Percentiles rank a stretch among this genome's conserved stretches.
phyloP scores from a whole-genome alignment of 805 yeast genomes.

The Ogataea naganishii region DNA sequence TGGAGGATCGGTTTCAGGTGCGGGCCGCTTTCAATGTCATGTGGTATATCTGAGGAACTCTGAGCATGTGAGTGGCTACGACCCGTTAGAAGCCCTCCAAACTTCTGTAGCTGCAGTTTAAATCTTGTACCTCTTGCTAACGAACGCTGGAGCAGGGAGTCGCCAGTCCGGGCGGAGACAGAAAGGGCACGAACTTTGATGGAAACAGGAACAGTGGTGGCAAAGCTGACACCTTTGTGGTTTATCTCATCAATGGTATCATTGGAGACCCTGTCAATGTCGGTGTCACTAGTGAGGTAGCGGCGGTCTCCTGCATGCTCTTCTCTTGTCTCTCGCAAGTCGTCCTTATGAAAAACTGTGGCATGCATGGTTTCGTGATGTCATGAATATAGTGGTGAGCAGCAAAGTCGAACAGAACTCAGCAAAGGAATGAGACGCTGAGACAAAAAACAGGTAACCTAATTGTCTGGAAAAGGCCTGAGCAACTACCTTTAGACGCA shows the following conservation, averaged over 20 bases:
- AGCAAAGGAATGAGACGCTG: not conserved
- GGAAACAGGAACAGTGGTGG: slow-evolving; percentile 16
- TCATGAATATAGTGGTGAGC: not conserved
- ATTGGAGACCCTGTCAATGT: slow-evolving; percentile 1
- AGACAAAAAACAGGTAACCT: not conserved
- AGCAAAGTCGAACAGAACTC: not conserved
- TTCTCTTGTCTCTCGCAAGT: not conserved
- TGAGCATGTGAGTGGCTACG: slow-evolving; percentile 1
- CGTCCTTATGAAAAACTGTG: not conserved
- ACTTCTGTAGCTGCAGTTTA: not conserved
- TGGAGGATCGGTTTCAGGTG: slow-evolving; percentile 31
- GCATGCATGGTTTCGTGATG: not conserved
- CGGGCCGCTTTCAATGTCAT: slow-evolving; percentile 13
- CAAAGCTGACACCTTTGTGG: slow-evolving; percentile 15
- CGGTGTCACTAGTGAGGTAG: too few species aligned
- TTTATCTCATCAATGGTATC: slow-evolving; percentile 2
- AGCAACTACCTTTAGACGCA: not conserved
- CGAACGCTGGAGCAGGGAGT: too few species aligned
- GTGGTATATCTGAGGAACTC: not conserved
- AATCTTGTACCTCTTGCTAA: not conserved
- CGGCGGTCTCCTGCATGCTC: too few species aligned
- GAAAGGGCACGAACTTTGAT: slow-evolving; percentile 18
- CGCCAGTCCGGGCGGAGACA: slow-evolving; percentile 10
- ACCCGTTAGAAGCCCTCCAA: not conserved
- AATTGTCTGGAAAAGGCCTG: not conserved